A percentile compares a stretch with the other conserved stretches of the same genome.
These are phyloP conservation scores for Tricholoma sp. DNA, from an alignment of 768 basidiomycete species.

Conservation along the genomic window DNA sequence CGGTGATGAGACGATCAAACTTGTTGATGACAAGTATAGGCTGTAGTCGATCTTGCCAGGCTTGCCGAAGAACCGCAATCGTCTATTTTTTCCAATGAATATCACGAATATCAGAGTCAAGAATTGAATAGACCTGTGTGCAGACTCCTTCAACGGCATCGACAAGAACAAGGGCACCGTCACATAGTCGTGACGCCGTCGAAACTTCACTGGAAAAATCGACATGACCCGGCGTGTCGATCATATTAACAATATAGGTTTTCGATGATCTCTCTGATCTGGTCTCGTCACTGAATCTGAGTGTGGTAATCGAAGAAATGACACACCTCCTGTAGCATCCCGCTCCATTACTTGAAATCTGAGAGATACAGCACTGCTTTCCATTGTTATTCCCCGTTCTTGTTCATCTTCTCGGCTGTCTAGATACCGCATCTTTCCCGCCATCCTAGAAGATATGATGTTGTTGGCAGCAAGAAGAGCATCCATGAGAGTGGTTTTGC, in stretches of 20 bases:
- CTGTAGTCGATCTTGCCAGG: constrained; percentile 82
- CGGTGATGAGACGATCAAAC: constrained; percentile 88
- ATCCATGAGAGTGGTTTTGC: constrained; percentile 95
- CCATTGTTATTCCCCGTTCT: constrained; percentile 98
- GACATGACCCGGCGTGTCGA: constrained; percentile 98
- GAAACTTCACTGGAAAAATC: constrained; percentile 98
- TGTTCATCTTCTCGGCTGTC: constrained; percentile 97
- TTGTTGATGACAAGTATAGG: constrained; percentile 98
- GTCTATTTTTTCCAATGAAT: constrained; percentile 49
- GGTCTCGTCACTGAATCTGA: constrained; percentile 26
- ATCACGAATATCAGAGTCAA: background rate
- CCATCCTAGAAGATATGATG: constrained; percentile 92
- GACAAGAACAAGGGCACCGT: constrained; percentile 92
- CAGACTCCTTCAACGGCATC: constrained; percentile 98
- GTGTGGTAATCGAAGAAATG: constrained; percentile 2
- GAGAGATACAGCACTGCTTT: constrained; percentile 90
- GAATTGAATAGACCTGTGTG: constrained; percentile 62
- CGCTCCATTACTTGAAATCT: constrained; percentile 77
- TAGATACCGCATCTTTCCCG: constrained; percentile 92
- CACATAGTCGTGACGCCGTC: constrained; percentile 87
- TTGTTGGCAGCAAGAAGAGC: constrained; percentile 94
- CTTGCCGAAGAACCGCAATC: constrained; percentile 90
- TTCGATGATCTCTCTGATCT: constrained; percentile 49
- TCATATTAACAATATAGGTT: constrained; percentile 88
- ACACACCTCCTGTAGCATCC: constrained; percentile 51